Conservation (phyloP, 1,284 basidiomycete species). For the Mycena sp. region DNA sequence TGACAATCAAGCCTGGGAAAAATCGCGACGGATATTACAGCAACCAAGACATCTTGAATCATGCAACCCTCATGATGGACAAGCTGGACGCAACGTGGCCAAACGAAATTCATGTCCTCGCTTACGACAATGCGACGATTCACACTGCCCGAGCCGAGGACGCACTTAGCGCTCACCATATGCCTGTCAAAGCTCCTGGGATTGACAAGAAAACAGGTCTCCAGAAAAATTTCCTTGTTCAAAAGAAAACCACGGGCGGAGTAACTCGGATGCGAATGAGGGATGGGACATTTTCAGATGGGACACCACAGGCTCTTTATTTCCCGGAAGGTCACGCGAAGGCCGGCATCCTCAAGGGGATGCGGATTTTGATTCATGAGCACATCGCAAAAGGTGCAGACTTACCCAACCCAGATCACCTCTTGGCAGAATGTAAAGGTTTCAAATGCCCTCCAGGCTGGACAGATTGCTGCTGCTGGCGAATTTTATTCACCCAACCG, state of each 20-base stretch:
- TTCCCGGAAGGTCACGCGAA: neutral
- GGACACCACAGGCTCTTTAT: neutral
- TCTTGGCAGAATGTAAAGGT: neutral
- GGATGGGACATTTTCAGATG: neutral
- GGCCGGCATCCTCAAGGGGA: neutral
- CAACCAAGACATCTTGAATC: neutral
- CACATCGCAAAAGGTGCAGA: neutral
- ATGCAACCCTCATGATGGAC: neutral
- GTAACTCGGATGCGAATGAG: neutral
- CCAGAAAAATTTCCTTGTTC: neutral
- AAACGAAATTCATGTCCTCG: too few species aligned
- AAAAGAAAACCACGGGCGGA: neutral
- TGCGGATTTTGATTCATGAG: neutral
- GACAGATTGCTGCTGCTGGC: constrained; percentile 8
- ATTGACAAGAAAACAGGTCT: neutral
- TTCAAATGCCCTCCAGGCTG: neutral
- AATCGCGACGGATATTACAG: neutral
- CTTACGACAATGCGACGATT: too few species aligned
- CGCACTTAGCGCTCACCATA: neutral
- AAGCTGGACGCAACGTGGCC: too few species aligned
- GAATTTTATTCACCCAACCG: too few species aligned
- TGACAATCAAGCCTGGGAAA: too few species aligned
- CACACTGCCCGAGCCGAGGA: neutral
- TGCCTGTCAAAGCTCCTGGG: neutral
- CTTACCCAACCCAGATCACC: neutral